Percentiles rank a stretch among this genome's conserved stretches.
These are phyloP conservation scores for Ambrosiella beaveri DNA, from an alignment of 2,329 filamentous ascomycete species.

Conservation along the genomic window DNA sequence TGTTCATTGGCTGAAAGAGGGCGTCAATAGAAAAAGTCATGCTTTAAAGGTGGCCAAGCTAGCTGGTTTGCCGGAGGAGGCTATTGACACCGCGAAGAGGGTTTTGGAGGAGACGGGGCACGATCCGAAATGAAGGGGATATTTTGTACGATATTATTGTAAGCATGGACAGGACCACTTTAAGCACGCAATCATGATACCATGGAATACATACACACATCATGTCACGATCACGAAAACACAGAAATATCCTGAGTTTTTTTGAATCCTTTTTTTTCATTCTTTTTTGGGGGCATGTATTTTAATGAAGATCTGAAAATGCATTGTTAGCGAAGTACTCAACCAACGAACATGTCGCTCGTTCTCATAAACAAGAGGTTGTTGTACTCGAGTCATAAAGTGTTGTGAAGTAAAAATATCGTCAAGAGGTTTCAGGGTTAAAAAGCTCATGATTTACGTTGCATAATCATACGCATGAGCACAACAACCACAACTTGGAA, in stretches of 20 bases:
- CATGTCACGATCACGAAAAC: neutral
- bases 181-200: neutral
- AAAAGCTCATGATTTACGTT: conserved; percentile 44
- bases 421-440: conserved; percentile 47
- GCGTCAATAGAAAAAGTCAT: conserved; percentile 75
- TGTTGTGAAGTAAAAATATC: conserved; percentile 35
- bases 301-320: conserved; percentile 1
- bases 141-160: neutral
- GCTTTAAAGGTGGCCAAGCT: conserved; percentile 85
- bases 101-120: conserved; percentile 26
- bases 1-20: conserved; percentile 62
- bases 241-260: conserved; percentile 17
- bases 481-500: conserved; percentile 15
- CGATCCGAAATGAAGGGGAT: neutral
- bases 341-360: neutral
- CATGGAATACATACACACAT: neutral
- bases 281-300: conserved; percentile 5
- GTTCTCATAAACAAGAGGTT: neutral
- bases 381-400: conserved; percentile 32
- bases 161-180: neutral
- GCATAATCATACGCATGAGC: conserved; percentile 35
- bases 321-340: conserved; percentile 5
- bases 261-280: conserved; percentile 16
- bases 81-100: conserved; percentile 47
- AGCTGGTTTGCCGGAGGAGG: conserved; percentile 61